phyloP scores from a whole-genome alignment of 2,329 filamentous ascomycete genomes.

The Lachnellula suecica region DNA sequence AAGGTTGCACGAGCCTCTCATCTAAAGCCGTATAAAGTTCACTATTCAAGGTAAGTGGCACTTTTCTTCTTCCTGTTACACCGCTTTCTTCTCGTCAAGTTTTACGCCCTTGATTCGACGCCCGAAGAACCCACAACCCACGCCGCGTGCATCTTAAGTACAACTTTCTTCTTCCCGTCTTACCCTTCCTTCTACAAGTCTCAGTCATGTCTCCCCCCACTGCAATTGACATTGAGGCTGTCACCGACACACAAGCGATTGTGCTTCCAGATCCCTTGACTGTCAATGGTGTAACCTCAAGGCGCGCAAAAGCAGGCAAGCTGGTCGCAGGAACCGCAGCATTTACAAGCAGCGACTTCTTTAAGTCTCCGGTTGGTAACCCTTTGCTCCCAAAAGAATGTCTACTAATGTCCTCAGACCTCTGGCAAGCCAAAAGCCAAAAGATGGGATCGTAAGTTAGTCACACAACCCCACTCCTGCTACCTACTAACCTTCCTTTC shows the following conservation, averaged over 20 bases:
- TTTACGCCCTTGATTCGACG: neutral
- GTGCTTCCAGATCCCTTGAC: conserved; percentile 46
- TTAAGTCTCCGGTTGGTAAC: conserved; percentile 67
- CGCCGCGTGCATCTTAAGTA: neutral
- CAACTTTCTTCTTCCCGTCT: neutral
- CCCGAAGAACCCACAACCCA: no score
- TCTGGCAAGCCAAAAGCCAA: conserved; percentile 72
- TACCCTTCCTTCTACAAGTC: neutral
- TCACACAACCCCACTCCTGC: conserved; percentile 12
- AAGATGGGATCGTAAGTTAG: conserved; percentile 76
- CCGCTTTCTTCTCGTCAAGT: neutral
- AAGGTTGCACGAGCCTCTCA: neutral
- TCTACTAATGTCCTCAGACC: conserved; percentile 37
- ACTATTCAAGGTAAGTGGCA: neutral
- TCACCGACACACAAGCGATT: conserved; percentile 42
- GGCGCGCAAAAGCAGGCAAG: conserved; percentile 69
- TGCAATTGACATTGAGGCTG: conserved; percentile 34
- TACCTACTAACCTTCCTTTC: conserved; percentile 6
- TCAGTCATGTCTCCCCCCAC: conserved; percentile 42
- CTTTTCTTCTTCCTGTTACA: neutral
- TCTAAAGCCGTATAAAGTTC: neutral
- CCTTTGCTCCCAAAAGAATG: neutral
- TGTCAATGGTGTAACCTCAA: conserved; percentile 63
- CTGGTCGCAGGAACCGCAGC: conserved; percentile 76
- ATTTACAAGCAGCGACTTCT: conserved; percentile 75